Base-by-base conservation (phyloP, 495 filamentous ascomycete genomes). In the Neurospora sp. region DNA sequence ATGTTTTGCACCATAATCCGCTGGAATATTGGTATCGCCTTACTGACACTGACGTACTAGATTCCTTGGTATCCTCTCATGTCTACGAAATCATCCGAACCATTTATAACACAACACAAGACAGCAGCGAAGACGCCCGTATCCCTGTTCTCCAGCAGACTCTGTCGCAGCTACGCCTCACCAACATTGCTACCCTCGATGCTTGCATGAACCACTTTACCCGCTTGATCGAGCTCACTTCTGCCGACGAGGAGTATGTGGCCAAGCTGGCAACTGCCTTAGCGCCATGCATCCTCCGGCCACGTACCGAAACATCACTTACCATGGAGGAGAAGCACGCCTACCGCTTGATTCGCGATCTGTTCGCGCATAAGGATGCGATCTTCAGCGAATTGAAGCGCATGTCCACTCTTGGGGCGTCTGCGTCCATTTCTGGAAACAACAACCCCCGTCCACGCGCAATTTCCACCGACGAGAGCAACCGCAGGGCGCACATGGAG, bases 41-140 rank as follows among this genome's bases (percentile, higher is more conserved):
- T 71, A 72, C 79, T 82, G 59, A 78, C 76, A 41, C 12, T 8
- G 53, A 65, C 16, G 14, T 61, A 4, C 38, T 76, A 93, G 96
- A 99, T 81, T 98, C 96, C 27, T 88, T 99, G 72, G 96, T 99
- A 74, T 98, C 96, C 69, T 97, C 94, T 35, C 94, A 97, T 79
- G 94, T 98, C 74, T 99, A 99, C 81, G 96, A 99, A 85, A 98
- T 99, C 79, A 91, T 99, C 76, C 93, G 97, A 81, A 98, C 93
- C 2, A 97, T 98, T 72, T 99, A 99, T 82, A 91, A 89, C 70
- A 93, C 92, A 40, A 90, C 94, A 73, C 87, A 91, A 39, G 92
- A 94, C 71, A 80, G 83, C 10, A 86, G 86, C 22, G 90, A 92
- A 69, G 81, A 84, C 4, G 88, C 91, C 53, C 93, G 96, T 61